phyloP scores from a whole-genome alignment of 306 rosid genomes.

The Cotoneaster glaucophyllus region DNA sequence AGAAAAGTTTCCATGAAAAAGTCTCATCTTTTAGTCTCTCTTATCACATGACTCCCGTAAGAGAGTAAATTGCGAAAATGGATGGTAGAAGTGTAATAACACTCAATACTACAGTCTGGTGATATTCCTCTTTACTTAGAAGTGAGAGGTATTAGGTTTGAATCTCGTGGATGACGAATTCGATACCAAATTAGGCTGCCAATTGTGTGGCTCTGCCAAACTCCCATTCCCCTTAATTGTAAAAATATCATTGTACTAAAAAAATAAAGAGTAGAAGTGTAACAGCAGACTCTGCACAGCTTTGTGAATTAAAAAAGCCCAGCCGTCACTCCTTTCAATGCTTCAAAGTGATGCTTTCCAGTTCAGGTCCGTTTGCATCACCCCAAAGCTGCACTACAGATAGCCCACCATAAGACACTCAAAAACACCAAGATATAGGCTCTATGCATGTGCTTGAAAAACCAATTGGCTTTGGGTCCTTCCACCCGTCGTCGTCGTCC shows the following conservation, averaged over 20 bases:
- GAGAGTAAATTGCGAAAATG: neutral
- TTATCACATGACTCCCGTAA: neutral
- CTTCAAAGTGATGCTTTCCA: neutral
- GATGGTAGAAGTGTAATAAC: neutral
- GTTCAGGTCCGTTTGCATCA: neutral
- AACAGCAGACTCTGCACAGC: neutral
- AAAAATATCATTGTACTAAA: too few species aligned
- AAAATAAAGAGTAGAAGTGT: neutral
- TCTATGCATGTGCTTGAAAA: neutral
- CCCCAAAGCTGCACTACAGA: neutral
- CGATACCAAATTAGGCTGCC: too few species aligned
- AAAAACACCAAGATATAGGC: neutral
- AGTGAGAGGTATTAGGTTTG: too few species aligned
- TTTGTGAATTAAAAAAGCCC: neutral
- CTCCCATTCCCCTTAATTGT: accelerated
- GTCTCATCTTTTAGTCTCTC: neutral
- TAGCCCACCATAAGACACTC: neutral
- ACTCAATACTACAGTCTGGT: accelerated
- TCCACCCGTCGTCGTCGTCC: too few species aligned
- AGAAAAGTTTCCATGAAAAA: too few species aligned
- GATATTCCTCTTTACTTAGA: too few species aligned
- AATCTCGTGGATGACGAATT: too few species aligned
- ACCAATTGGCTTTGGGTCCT: neutral
- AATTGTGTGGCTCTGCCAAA: too few species aligned
- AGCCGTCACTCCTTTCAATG: neutral